These are phyloP conservation scores for Astrephomene gubernaculifera DNA, from an alignment of 139 green algal genomes.

Conservation along the genomic window DNA sequence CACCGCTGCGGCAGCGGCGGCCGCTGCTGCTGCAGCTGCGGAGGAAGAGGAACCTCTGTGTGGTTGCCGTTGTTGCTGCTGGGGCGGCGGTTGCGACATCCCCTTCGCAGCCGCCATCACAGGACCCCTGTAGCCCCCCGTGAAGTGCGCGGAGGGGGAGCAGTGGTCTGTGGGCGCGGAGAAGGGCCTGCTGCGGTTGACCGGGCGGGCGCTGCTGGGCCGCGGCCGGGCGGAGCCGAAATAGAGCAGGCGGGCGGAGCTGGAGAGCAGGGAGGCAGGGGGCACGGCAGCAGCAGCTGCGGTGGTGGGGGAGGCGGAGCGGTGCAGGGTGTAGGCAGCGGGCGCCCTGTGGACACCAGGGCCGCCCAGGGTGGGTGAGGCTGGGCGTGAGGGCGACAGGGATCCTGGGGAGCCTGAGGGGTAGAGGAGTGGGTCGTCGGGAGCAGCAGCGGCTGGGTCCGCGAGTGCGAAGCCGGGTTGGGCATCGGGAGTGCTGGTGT, in stretches of 20 bases:
- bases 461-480: neutral
- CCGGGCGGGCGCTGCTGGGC: slow-evolving; percentile 1
- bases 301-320: neutral
- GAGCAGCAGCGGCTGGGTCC: neutral
- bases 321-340: neutral
- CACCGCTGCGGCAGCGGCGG: too few relatives aligned
- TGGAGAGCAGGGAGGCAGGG: neutral
- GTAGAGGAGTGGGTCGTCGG: neutral
- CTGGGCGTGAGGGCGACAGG: neutral
- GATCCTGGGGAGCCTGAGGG: neutral
- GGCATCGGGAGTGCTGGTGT: neutral
- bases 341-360: neutral
- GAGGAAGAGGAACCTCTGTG: too few relatives aligned
- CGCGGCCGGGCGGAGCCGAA: slow-evolving; percentile 11
- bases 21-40: neutral
- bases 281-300: neutral
- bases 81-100: neutral
- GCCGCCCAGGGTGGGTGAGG: neutral
- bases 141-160: too few relatives aligned
- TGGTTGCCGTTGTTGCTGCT: neutral
- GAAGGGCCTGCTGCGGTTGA: slow-evolving; percentile 2
- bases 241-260: slow-evolving; percentile 14
- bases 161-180: slow-evolving; percentile 8
- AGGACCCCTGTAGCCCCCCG: too few relatives aligned
- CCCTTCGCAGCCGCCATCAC: too few relatives aligned